Percentiles rank a stretch among this genome's conserved stretches.
Conservation (phyloP, 768 basidiomycete species). For the Lepiota brunneoincarnata region DNA sequence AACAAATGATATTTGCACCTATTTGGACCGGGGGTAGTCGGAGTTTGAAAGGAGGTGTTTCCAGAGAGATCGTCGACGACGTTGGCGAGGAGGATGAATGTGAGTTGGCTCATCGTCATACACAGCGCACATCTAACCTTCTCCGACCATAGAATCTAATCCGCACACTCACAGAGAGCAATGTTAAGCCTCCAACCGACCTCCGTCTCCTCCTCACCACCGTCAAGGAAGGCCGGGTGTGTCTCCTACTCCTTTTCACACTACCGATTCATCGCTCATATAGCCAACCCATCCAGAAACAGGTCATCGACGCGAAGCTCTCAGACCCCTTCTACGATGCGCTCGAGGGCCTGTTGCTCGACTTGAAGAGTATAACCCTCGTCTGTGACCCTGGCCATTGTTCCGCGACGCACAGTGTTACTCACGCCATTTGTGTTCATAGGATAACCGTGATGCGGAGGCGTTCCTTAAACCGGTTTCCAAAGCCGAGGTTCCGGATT, state of each 20-base stretch:
- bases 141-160: slow-evolving; percentile 74
- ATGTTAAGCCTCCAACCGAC: slow-evolving; percentile 68
- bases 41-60: slow-evolving; percentile 16
- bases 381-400: slow-evolving; percentile 34
- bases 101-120: slow-evolving; percentile 31
- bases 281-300: slow-evolving; percentile 21
- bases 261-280: slow-evolving; percentile 10
- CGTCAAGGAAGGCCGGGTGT: slow-evolving; percentile 86
- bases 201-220: slow-evolving; percentile 79
- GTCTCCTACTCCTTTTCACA: slow-evolving; percentile 28
- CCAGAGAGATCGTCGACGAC: slow-evolving; percentile 14
- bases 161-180: slow-evolving; percentile 79
- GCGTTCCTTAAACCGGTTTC: slow-evolving; percentile 94
- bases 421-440: slow-evolving; percentile 18
- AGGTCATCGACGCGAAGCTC: slow-evolving; percentile 64
- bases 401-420: slow-evolving; percentile 27
- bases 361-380: slow-evolving; percentile 77
- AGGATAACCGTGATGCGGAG: slow-evolving; percentile 90
- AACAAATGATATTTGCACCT: slow-evolving; percentile 17
- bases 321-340: slow-evolving; percentile 93
- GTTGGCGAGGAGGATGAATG: slow-evolving; percentile 40
- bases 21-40: slow-evolving; percentile 15
- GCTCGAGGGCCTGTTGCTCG: slow-evolving; percentile 81
- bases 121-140: slow-evolving; percentile 4
- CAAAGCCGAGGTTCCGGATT: slow-evolving; percentile 88